Percentiles rank a stretch among this genome's conserved stretches.
phyloP scores from a whole-genome alignment of 306 rosid genomes.

The peach (Prunus persica) region DNA sequence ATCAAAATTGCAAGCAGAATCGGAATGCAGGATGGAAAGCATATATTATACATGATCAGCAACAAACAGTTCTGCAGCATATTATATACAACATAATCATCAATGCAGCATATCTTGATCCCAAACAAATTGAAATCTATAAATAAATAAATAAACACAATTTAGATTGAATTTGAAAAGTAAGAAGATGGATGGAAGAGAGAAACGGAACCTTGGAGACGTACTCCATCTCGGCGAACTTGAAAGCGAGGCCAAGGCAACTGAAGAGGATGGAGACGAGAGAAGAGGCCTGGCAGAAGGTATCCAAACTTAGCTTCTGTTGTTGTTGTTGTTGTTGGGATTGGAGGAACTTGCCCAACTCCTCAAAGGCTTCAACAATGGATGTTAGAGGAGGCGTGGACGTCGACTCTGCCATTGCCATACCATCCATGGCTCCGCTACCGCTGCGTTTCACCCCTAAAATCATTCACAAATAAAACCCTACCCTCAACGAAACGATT shows the following conservation, averaged over 20 bases:
- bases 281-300: constrained; percentile 62
- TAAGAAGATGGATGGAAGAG: not conserved
- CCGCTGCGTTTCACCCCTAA: not conserved
- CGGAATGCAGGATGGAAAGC: too few species aligned
- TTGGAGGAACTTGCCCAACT: constrained; percentile 28
- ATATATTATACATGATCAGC: too few species aligned
- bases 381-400: constrained; percentile 49
- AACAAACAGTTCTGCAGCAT: too few species aligned
- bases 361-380: constrained; percentile 76
- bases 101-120: too few species aligned
- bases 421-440: constrained; percentile 5
- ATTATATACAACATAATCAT: too few species aligned
- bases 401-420: constrained; percentile 8
- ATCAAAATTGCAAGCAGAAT: not conserved
- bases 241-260: constrained; percentile 88
- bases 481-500: not conserved
- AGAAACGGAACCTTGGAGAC: constrained; percentile 60
- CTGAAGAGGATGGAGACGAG: constrained; percentile 69
- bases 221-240: constrained; percentile 90
- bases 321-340: not conserved
- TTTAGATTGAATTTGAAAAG: too few species aligned
- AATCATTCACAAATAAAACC: constrained; percentile 6
- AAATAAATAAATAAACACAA: too few species aligned
- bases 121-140: too few species aligned
- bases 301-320: constrained; percentile 40